phyloP scores from a whole-genome alignment of 139 green algal genomes.

The Micromonas pusilla region DNA sequence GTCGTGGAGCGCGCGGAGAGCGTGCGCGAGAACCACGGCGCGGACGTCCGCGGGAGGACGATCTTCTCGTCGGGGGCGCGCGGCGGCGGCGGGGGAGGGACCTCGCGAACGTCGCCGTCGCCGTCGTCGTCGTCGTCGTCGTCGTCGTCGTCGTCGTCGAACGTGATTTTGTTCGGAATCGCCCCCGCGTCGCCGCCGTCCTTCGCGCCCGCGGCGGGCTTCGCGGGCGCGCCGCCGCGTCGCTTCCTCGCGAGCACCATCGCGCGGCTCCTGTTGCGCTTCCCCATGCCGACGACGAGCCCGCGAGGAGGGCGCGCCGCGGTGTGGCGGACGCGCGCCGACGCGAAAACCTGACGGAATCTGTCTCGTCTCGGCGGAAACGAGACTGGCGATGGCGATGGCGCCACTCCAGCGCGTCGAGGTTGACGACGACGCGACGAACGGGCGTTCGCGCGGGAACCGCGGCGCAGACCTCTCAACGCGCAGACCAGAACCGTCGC shows the following conservation, averaged over 20 bases:
- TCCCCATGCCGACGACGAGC: no score
- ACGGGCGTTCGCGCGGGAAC: no score
- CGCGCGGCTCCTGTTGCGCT: background rate
- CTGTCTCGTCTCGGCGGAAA: no score
- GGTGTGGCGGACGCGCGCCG: no score
- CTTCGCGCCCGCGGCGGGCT: background rate
- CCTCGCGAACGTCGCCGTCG: background rate
- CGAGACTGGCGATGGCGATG: no score
- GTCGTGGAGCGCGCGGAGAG: background rate
- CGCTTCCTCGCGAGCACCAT: background rate
- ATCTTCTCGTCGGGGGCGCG: background rate
- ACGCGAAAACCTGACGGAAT: no score
- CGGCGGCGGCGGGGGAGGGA: background rate
- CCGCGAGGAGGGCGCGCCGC: no score
- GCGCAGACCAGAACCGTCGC: no score
- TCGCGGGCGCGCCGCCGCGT: background rate
- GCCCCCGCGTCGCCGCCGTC: no score
- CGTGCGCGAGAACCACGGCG: constrained; percentile 20
- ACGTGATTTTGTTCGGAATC: background rate
- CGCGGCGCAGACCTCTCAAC: no score
- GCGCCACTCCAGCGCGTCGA: no score
- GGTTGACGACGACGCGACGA: no score
- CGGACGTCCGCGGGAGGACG: background rate
- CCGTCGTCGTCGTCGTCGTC: background rate
- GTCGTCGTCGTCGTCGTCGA: background rate